Conservation (phyloP, 2,329 filamentous ascomycete species). For the Myriosclerotinia scirpicola region DNA sequence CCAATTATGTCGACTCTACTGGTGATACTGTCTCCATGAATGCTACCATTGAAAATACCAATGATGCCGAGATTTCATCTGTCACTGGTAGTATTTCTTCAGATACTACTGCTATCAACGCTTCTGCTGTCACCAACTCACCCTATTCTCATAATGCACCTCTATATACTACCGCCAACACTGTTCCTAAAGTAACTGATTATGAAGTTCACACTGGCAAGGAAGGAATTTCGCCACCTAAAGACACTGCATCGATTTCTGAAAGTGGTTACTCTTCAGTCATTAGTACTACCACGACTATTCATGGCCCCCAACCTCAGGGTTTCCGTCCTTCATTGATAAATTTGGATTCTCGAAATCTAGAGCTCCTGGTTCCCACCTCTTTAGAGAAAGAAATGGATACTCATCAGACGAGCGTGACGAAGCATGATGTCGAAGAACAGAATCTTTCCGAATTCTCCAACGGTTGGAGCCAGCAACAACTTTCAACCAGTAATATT, state of each 20-base stretch:
- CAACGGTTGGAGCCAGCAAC: constrained; percentile 20
- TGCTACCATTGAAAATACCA: not conserved
- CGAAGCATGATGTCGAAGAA: not conserved
- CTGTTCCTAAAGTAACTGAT: not conserved
- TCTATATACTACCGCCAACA: not conserved
- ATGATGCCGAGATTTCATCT: not conserved
- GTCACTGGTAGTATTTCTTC: not conserved
- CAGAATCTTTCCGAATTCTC: not conserved
- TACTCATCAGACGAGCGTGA: not conserved
- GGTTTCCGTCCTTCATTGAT: not conserved
- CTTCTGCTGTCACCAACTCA: not conserved
- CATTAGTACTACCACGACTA: constrained; percentile 1
- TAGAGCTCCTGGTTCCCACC: not conserved
- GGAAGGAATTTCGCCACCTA: not conserved
- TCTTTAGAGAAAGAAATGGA: too few species aligned
- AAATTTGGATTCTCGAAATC: not conserved
- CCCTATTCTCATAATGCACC: not conserved
- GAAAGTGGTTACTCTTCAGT: not conserved
- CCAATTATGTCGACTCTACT: not conserved
- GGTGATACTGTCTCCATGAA: not conserved
- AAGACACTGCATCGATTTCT: not conserved
- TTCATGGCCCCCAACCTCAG: constrained; percentile 1
- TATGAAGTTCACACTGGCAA: not conserved
- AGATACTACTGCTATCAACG: not conserved
- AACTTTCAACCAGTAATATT: not conserved